phyloP scores from a whole-genome alignment of 345 rosid species.

The Noccaea bulbosa region DNA sequence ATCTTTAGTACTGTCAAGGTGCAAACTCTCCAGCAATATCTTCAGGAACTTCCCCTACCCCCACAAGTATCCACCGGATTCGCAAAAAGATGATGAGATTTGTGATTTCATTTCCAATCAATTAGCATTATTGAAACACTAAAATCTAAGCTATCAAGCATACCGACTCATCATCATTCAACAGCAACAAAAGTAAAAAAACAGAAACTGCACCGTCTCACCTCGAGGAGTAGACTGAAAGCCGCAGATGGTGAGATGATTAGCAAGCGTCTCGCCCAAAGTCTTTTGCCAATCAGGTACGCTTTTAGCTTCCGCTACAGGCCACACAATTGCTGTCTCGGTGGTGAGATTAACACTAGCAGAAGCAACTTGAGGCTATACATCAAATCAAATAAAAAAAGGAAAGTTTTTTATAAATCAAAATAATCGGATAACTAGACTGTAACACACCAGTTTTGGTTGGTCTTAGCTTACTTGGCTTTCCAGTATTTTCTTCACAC shows the following conservation, averaged over 20 bases:
- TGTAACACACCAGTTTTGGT: not conserved
- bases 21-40: constrained; percentile 74
- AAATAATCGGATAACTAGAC: constrained; percentile 10
- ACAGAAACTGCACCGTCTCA: constrained; percentile 39
- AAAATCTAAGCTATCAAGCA: constrained; percentile 12
- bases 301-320: constrained; percentile 74
- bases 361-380: constrained; percentile 87
- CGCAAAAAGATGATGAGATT: constrained; percentile 38
- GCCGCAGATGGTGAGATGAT: constrained; percentile 84
- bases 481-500: constrained; percentile 92
- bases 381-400: constrained; percentile 11
- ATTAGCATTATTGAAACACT: constrained; percentile 19
- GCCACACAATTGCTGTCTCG: constrained; percentile 95
- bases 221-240: constrained; percentile 86
- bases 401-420: not conserved
- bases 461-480: constrained; percentile 63
- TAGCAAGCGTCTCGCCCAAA: constrained; percentile 88
- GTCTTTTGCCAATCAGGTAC: constrained; percentile 75
- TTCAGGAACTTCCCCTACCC: constrained; percentile 81
- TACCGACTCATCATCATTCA: not conserved
- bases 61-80: constrained; percentile 53
- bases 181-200: not conserved
- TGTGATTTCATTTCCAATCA: constrained; percentile 16
- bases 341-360: constrained; percentile 92
- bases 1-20: constrained; percentile 52